A percentile compares a stretch with the other conserved stretches of the same genome.
phyloP scores from a whole-genome alignment of 345 rosid genomes.

The Eucalyptus cloeziana region DNA sequence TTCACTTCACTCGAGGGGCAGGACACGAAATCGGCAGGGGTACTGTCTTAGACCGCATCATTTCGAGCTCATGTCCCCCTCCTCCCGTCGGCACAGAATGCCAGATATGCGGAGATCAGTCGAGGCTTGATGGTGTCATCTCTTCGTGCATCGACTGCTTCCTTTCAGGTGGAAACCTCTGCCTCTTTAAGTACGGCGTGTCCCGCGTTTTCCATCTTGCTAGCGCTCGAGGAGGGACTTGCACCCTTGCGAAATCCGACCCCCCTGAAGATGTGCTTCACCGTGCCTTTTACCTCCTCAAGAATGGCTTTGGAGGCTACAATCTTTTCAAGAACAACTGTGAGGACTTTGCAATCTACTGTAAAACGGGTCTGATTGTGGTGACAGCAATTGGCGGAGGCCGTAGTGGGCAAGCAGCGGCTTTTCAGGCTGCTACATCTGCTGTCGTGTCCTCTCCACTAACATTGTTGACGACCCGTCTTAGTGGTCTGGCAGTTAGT shows the following conservation, averaged over 20 bases:
- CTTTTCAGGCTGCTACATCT: slow-evolving; percentile 32
- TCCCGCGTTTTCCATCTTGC: slow-evolving; percentile 25
- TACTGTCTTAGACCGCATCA: slow-evolving; percentile 38
- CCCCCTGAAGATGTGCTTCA: slow-evolving; percentile 38
- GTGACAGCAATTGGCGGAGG: slow-evolving; percentile 31
- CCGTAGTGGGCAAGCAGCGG: slow-evolving; percentile 62
- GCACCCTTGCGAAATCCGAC: slow-evolving; percentile 60
- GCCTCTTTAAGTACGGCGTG: slow-evolving; percentile 43
- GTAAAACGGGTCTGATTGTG: slow-evolving; percentile 57
- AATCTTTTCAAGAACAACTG: slow-evolving; percentile 58
- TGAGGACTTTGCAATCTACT: slow-evolving; percentile 67
- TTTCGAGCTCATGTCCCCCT: too few relatives aligned
- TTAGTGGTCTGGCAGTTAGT: slow-evolving; percentile 2
- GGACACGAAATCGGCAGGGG: slow-evolving; percentile 53
- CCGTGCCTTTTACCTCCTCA: slow-evolving; percentile 39
- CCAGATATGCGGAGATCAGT: slow-evolving; percentile 34
- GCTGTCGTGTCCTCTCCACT: slow-evolving; percentile 27
- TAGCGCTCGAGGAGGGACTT: slow-evolving; percentile 69
- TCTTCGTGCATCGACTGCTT: slow-evolving; percentile 65
- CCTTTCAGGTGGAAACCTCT: slow-evolving; percentile 45
- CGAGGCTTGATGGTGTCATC: slow-evolving; percentile 30
- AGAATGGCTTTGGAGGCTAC: slow-evolving; percentile 64
- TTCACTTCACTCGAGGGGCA: slow-evolving; percentile 63
- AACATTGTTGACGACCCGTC: slow-evolving; percentile 30
- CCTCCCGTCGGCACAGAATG: not conserved